A percentile compares a stretch with the other conserved stretches of the same genome.
These are phyloP conservation scores for Saccharomyces hybrid DNA, from an alignment of 1,139 yeast genomes.

Conservation along the genomic window DNA sequence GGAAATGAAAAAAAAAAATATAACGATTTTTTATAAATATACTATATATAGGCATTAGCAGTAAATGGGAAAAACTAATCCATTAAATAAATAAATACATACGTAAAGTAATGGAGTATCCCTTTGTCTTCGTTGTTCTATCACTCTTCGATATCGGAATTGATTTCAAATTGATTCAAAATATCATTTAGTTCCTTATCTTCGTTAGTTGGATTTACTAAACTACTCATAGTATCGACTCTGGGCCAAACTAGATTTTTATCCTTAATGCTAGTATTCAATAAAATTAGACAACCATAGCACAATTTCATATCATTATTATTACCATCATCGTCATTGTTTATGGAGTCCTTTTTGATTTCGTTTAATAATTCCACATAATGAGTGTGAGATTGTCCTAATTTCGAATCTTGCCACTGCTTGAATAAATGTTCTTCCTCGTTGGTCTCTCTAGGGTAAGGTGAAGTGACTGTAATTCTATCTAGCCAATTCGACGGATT, in stretches of 20 bases:
- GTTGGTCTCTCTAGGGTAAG: constrained; percentile 45
- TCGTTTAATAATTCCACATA: constrained; percentile 13
- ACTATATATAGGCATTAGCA: neutral
- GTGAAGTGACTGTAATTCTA: constrained; percentile 60
- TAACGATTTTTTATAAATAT: neutral
- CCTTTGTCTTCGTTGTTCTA: neutral
- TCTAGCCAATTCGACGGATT: constrained; percentile 65
- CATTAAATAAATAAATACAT: neutral
- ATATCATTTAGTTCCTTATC: constrained; percentile 34
- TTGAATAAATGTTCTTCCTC: constrained; percentile 40
- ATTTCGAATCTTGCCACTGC: constrained; percentile 30
- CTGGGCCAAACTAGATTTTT: constrained; percentile 52
- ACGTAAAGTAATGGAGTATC: neutral
- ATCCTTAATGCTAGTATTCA: constrained; percentile 39
- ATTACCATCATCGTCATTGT: constrained; percentile 1
- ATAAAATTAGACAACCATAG: constrained; percentile 69
- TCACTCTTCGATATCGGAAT: constrained; percentile 33
- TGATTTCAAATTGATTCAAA: constrained; percentile 45
- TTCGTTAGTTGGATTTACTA: constrained; percentile 10
- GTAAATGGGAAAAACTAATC: neutral
- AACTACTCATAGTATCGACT: neutral
- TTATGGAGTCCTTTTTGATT: constrained; percentile 6
- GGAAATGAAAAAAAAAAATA: constrained; percentile 7
- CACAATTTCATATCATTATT: constrained; percentile 40
- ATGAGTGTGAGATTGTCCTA: constrained; percentile 11